Percentiles rank a stretch among this genome's conserved stretches.
phyloP scores from a whole-genome alignment of 371 early-diverging fungal species.

The Syncephalastrum racemosum region DNA sequence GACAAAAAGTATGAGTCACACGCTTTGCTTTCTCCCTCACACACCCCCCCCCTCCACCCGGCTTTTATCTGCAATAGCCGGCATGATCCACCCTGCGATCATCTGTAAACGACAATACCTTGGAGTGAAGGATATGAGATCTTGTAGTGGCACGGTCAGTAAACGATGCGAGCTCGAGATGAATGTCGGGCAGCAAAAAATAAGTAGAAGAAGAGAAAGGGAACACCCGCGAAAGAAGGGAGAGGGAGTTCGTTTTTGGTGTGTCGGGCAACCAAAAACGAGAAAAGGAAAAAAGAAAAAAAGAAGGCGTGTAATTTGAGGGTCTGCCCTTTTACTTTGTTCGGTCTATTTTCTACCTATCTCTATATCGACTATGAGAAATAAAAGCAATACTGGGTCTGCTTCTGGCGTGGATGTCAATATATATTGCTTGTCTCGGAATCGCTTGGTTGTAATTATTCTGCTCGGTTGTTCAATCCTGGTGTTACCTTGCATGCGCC shows the following conservation, averaged over 20 bases:
- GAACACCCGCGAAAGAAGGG: constrained; percentile 2
- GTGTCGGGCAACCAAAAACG: not conserved
- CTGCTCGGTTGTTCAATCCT: too few relatives aligned
- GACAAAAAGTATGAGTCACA: constrained; percentile 2
- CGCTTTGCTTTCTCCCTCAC: not conserved
- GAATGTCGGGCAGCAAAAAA: constrained; percentile 1
- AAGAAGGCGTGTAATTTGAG: not conserved
- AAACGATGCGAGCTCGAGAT: constrained; percentile 4
- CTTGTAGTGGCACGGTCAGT: not conserved
- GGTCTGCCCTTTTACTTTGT: constrained; percentile 1
- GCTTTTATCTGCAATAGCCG: not conserved
- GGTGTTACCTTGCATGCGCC: too few relatives aligned
- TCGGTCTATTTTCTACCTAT: not conserved
- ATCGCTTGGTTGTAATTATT: too few relatives aligned
- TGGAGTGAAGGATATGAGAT: not conserved
- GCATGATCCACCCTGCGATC: too few relatives aligned
- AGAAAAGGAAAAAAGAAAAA: constrained; percentile 1
- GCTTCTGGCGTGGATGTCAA: too few relatives aligned
- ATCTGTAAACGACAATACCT: not conserved
- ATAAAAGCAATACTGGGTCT: not conserved
- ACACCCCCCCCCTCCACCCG: not conserved
- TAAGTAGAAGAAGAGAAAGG: not conserved
- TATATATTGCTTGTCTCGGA: too few relatives aligned
- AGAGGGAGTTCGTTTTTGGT: constrained; percentile 1
- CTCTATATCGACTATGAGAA: not conserved